Evolutionary conservation across 2,329 filamentous ascomycete genomes (phyloP).

Genomic region (Dryadomyces quercus-mongolicae): DNA sequence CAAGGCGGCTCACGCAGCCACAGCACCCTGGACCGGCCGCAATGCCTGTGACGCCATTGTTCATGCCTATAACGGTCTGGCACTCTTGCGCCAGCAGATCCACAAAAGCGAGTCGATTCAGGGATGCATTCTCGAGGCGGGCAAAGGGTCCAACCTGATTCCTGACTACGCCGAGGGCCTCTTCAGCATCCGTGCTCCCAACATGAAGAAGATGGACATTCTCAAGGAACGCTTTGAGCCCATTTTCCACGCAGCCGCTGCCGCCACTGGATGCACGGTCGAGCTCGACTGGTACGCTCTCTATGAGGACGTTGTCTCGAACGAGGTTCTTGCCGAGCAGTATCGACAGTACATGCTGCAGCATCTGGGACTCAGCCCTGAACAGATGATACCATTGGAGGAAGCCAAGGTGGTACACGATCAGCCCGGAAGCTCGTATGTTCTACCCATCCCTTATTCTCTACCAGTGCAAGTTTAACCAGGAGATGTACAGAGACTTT

Average conservation of each 20-base stretch:
- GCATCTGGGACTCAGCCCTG: too few species aligned
- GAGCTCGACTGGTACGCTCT: constrained; percentile 15
- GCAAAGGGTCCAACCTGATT: constrained; percentile 25
- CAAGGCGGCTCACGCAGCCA: constrained; percentile 30
- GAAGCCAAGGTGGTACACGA: too few species aligned
- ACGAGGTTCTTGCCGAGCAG: too few species aligned
- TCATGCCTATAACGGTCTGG: constrained; percentile 23
- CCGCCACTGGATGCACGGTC: constrained; percentile 22
- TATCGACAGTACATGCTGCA: too few species aligned
- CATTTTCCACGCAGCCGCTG: constrained; percentile 21
- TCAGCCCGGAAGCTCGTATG: too few species aligned
- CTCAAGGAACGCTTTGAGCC: constrained; percentile 19
- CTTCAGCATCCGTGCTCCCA: constrained; percentile 28
- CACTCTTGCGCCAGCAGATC: constrained; percentile 34
- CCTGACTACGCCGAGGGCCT: constrained; percentile 24
- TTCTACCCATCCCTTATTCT: too few species aligned
- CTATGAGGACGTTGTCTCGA: constrained; percentile 11
- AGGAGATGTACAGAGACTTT: too few species aligned
- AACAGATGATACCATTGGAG: too few species aligned
- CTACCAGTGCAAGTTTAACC: too few species aligned
- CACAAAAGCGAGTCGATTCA: constrained; percentile 30
- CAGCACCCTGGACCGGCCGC: constrained; percentile 31
- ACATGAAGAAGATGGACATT: constrained; percentile 22
- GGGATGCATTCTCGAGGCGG: constrained; percentile 29
- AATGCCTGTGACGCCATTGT: constrained; percentile 36